A percentile compares a stretch with the other conserved stretches of the same genome.
These are phyloP conservation scores for Arachis stenosperma DNA, from an alignment of 306 rosid species.

Conservation along the genomic window DNA sequence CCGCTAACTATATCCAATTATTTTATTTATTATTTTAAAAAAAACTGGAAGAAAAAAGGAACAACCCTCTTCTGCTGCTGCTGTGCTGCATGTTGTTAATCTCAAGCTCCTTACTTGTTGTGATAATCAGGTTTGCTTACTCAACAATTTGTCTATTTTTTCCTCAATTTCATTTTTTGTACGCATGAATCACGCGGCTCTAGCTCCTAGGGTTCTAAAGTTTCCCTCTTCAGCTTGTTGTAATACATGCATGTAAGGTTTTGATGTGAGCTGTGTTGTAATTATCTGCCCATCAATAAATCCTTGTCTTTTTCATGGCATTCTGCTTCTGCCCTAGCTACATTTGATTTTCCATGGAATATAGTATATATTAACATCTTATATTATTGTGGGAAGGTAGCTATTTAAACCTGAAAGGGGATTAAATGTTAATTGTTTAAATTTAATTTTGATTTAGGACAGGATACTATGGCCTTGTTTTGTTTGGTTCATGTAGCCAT, in stretches of 20 bases:
- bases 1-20: no score
- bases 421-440: no score
- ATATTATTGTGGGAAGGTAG: not conserved
- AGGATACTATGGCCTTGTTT: no score
- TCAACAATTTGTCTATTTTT: not conserved
- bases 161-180: not conserved
- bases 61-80: not conserved
- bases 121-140: slow-evolving; percentile 13
- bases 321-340: not conserved
- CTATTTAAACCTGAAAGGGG: not conserved
- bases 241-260: not conserved
- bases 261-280: not conserved
- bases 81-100: not conserved
- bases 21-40: not conserved
- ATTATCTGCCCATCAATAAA: not conserved
- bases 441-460: no score
- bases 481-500: no score
- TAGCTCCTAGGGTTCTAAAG: slow-evolving; percentile 24
- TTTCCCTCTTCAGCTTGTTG: not conserved
- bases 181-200: slow-evolving; percentile 5
- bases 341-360: not conserved
- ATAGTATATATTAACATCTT: not conserved
- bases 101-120: not conserved
- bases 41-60: not conserved
- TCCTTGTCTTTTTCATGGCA: not conserved